Percentiles rank a stretch among this genome's conserved stretches.
Conservation (phyloP, 495 filamentous ascomycete genomes). For the Cercophora sp. region DNA sequence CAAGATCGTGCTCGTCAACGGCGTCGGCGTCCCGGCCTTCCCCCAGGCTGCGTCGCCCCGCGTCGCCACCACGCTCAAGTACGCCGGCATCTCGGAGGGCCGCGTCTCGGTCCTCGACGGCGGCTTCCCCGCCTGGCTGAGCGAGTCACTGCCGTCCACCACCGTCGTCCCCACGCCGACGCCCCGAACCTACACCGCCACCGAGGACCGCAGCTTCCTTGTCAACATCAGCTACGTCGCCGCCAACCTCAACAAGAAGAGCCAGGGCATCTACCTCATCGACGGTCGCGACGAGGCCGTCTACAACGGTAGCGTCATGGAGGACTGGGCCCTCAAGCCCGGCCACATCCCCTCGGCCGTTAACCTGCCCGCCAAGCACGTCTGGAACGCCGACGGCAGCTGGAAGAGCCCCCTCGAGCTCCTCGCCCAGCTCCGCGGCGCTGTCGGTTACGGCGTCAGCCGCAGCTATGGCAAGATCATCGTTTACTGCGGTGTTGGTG, state of each 20-base stretch:
- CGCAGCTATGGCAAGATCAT: constrained; percentile 20
- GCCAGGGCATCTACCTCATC: constrained; percentile 18
- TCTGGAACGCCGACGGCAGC: constrained; percentile 25
- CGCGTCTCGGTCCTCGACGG: constrained; percentile 23
- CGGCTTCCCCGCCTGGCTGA: constrained; percentile 18
- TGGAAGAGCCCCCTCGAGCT: constrained; percentile 21
- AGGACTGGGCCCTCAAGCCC: constrained; percentile 20
- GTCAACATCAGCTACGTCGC: constrained; percentile 20
- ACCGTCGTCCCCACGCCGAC: constrained; percentile 10
- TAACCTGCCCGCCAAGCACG: constrained; percentile 14
- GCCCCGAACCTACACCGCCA: constrained; percentile 10
- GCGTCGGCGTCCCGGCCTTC: constrained; percentile 19
- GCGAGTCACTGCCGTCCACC: constrained; percentile 14
- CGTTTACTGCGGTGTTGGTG: constrained; percentile 24
- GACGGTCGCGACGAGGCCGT: constrained; percentile 18
- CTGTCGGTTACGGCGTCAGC: constrained; percentile 15
- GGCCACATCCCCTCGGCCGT: constrained; percentile 24
- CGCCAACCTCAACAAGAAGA: constrained; percentile 18
- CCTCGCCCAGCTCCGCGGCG: constrained; percentile 13
- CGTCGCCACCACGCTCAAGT: constrained; percentile 22
- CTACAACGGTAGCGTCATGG: constrained; percentile 20
- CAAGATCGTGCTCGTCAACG: constrained; percentile 25
- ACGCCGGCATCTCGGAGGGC: constrained; percentile 20
- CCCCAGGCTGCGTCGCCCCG: constrained; percentile 24
- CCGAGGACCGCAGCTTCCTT: constrained; percentile 19